Conservation (phyloP, 805 yeast species). For the Candida piceae region DNA sequence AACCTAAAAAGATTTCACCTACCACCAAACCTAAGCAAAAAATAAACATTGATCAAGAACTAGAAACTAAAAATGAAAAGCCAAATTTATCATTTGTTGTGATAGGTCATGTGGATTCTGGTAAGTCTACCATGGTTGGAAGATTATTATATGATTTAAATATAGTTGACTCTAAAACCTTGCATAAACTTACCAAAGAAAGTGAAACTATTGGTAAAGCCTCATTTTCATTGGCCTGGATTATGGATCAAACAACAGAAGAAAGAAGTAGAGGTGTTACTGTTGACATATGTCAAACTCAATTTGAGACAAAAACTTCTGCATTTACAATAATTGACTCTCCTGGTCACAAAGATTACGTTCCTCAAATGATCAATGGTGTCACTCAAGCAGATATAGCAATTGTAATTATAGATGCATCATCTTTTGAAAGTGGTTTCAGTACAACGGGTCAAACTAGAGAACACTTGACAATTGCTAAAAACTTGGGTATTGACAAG, state of each 20-base stretch:
- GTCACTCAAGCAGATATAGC: constrained; percentile 76
- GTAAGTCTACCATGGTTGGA: constrained; percentile 78
- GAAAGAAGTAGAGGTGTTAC: constrained; percentile 77
- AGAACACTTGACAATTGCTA: constrained; percentile 69
- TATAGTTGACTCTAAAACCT: constrained; percentile 58
- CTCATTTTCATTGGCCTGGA: constrained; percentile 82
- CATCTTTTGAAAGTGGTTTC: constrained; percentile 71
- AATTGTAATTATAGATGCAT: constrained; percentile 60
- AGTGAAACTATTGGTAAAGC: constrained; percentile 66
- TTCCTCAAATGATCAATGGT: constrained; percentile 84
- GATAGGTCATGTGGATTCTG: constrained; percentile 84
- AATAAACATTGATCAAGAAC: constrained; percentile 38
- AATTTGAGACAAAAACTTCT: constrained; percentile 50
- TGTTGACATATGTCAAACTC: constrained; percentile 67
- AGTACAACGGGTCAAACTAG: constrained; percentile 67
- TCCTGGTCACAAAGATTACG: constrained; percentile 79
- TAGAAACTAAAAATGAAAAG: constrained; percentile 34
- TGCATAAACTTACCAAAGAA: constrained; percentile 59
- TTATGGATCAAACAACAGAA: constrained; percentile 74
- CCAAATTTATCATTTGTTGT: constrained; percentile 70
- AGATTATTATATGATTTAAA: constrained; percentile 62
- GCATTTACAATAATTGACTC: constrained; percentile 74
- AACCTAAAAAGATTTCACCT: constrained; percentile 11
- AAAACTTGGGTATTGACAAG: constrained; percentile 58
- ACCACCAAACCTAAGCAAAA: constrained; percentile 39